Evolutionary conservation across 768 basidiomycete species (phyloP), one percentile per base, ranked within the genome.

Genomic region (Hericium rajendrae): DNA sequence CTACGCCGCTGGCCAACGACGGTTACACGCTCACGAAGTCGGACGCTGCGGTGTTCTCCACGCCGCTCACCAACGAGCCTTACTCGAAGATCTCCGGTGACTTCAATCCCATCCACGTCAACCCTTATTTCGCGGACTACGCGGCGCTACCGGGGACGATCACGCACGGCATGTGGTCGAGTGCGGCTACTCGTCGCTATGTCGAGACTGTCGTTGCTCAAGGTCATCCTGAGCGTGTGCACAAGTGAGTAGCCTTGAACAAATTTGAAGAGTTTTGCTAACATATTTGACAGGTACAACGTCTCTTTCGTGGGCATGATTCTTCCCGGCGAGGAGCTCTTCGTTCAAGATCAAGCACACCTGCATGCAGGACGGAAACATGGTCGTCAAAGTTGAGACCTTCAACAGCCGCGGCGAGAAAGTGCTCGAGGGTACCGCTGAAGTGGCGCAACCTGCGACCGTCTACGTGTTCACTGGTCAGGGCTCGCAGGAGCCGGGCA

Each of bases 391-490:
- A 69, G 82, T 98, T 56, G 85, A 89, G 66, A 95, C 93, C 0
- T 73, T 79, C 70, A 97, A 97, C 71, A 76, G 80, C 57, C 80
- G 79, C 16, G 92, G 91, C 41, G 91, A 94, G 70, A 97, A 91
- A 73, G 92, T 99, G 57, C 76, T 99, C 37, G 83, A 87, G 61
- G 97, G 97, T 39, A 82, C 89, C 13, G 92, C 94, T 2, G 93
- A 98, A 70, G 93, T 98, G 59, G 84, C 84, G 2, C 97, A 99
- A 69, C 86, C 94, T 2, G 79, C 82, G 16, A 95, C 94, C 5
- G 92, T 91, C 38, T 98, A 97, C 63, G 93, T 97, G 64, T 98
- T 98, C 78, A 98, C 95, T 41, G 95, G 95, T 32, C 95, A 98
- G 69, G 95, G 95, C 56, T 97, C 94, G 6, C 95, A 98, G 69